Percentiles rank a stretch among this genome's conserved stretches.
These are phyloP conservation scores for Euphorbia tirucalli DNA, from an alignment of 345 rosid species.

Conservation along the genomic window DNA sequence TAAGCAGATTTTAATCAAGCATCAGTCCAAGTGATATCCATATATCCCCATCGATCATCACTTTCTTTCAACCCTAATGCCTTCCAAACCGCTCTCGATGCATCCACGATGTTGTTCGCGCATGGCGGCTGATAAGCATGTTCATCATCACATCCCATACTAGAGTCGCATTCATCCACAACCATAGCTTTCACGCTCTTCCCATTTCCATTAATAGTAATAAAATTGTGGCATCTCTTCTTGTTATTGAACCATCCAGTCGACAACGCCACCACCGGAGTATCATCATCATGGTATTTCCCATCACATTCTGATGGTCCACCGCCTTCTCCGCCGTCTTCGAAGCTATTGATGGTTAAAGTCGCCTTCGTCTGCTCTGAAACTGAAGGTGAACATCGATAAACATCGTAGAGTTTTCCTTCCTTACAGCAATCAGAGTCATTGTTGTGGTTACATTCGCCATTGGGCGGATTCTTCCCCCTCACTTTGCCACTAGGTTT, in stretches of 20 bases:
- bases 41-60: slow-evolving; percentile 2
- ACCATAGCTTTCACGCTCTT: slow-evolving; percentile 14
- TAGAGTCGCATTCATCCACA: slow-evolving; percentile 20
- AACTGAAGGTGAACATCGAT: slow-evolving; percentile 15
- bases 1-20: slow-evolving; percentile 10
- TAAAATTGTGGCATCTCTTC: slow-evolving; percentile 13
- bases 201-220: slow-evolving; percentile 12
- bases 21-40: slow-evolving; percentile 18
- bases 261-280: slow-evolving; percentile 22
- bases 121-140: slow-evolving; percentile 21
- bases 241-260: slow-evolving; percentile 18
- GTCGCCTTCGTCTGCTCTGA: slow-evolving; percentile 7
- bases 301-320: slow-evolving; percentile 16
- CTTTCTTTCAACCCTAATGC: slow-evolving; percentile 14
- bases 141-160: slow-evolving; percentile 9
- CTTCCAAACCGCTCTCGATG: slow-evolving; percentile 18
- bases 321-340: slow-evolving; percentile 6
- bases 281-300: slow-evolving; percentile 6
- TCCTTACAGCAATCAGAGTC: slow-evolving; percentile 17
- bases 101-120: slow-evolving; percentile 15
- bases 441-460: neutral
- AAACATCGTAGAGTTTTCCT: slow-evolving; percentile 10
- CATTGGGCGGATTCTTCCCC: slow-evolving; percentile 11
- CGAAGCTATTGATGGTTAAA: slow-evolving; percentile 17
- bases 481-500: slow-evolving; percentile 9